These are phyloP conservation scores for Aspergillus sp. DNA, from an alignment of 2,329 filamentous ascomycete species.

Conservation along the genomic window DNA sequence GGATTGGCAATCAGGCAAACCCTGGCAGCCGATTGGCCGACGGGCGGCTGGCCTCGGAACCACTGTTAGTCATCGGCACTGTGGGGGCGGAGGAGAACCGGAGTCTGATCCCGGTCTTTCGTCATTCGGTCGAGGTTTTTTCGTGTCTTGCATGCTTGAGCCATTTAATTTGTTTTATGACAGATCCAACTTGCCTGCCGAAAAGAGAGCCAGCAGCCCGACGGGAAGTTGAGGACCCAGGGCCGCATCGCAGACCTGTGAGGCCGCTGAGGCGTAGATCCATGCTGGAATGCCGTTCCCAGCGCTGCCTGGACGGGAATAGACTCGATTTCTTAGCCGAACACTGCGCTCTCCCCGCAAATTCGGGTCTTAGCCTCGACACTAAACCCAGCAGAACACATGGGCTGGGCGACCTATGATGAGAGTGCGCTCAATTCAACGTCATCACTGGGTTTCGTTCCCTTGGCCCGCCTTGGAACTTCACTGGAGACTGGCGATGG, in stretches of 20 bases:
- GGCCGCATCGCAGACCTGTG: slow-evolving; percentile 1
- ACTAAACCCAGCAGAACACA: slow-evolving; percentile 4
- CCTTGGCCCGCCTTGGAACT: slow-evolving; percentile 15
- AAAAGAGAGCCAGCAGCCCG: background rate
- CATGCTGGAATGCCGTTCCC: background rate
- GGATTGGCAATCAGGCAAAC: slow-evolving; percentile 18
- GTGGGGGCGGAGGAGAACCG: slow-evolving; percentile 13
- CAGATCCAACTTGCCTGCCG: background rate
- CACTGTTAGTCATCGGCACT: slow-evolving; percentile 1
- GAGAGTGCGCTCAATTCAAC: slow-evolving; percentile 19
- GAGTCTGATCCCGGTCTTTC: slow-evolving; percentile 18
- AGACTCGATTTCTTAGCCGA: slow-evolving; percentile 12
- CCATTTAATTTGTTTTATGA: background rate
- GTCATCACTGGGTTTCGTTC: slow-evolving; percentile 20
- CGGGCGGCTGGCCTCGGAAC: slow-evolving; percentile 18
- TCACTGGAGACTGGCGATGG: background rate
- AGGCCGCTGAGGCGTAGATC: slow-evolving; percentile 3
- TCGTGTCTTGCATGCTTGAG: slow-evolving; percentile 1
- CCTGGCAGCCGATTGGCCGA: slow-evolving; percentile 25
- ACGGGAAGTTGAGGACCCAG: no score
- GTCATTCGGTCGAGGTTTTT: slow-evolving; percentile 17
- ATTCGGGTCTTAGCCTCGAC: slow-evolving; percentile 13
- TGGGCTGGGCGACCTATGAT: background rate
- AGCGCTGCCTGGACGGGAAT: slow-evolving; percentile 14
- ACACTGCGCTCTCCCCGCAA: slow-evolving; percentile 17